Conservation (phyloP, 805 yeast species). For the Komagataella pseudopastoris region DNA sequence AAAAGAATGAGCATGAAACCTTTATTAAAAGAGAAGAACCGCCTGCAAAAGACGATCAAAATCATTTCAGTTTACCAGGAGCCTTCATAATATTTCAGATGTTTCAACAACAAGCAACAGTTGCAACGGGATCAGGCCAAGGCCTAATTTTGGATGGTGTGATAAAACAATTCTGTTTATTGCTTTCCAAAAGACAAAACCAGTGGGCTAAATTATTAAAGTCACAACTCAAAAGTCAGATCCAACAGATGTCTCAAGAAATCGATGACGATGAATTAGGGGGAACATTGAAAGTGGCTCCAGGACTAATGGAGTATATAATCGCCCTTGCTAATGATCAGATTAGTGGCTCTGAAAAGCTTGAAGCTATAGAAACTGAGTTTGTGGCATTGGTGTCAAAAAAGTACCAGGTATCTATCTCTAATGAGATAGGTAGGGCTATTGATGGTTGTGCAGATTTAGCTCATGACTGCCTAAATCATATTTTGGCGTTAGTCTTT, state of each 20-base stretch:
- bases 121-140: conserved; percentile 75
- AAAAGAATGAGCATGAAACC: conserved; percentile 48
- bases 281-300: conserved; percentile 26
- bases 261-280: conserved; percentile 15
- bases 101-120: conserved; percentile 83
- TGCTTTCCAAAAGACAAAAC: conserved; percentile 46
- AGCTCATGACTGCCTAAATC: conserved; percentile 49
- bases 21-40: conserved; percentile 56
- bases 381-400: conserved; percentile 55
- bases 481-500: conserved; percentile 45
- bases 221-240: conserved; percentile 29
- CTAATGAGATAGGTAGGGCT: conserved; percentile 42
- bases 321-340: conserved; percentile 81
- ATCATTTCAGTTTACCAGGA: conserved; percentile 55
- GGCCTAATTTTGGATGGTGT: conserved; percentile 72
- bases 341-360: conserved; percentile 52
- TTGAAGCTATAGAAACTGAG: conserved; percentile 57
- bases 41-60: conserved; percentile 54
- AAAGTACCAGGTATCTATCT: conserved; percentile 46
- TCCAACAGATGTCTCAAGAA: conserved; percentile 5
- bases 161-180: conserved; percentile 51
- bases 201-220: conserved; percentile 47
- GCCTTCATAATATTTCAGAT: conserved; percentile 68
- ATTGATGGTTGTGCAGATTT: conserved; percentile 71
- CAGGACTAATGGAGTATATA: conserved; percentile 70